These are phyloP conservation scores for Alternaria arborescens DNA, from an alignment of 2,329 filamentous ascomycete genomes.

Conservation along the genomic window DNA sequence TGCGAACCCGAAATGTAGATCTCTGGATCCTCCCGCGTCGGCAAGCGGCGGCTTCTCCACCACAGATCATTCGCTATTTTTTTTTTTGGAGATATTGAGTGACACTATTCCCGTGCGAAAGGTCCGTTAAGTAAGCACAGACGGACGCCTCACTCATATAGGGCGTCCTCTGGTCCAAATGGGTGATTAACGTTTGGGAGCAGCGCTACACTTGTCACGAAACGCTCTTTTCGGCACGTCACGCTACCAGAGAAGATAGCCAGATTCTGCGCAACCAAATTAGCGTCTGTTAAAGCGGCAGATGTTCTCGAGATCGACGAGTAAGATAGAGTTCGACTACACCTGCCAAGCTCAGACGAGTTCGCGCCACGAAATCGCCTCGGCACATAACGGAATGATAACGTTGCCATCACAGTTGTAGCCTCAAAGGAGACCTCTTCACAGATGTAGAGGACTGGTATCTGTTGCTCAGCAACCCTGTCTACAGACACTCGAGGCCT, in stretches of 20 bases:
- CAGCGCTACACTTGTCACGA: slow-evolving; percentile 7
- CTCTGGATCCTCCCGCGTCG: slow-evolving; percentile 16
- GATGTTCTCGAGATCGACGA: not conserved
- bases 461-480: not conserved
- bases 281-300: slow-evolving; percentile 10
- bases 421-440: not conserved
- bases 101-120: not conserved
- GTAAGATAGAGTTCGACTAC: slow-evolving; percentile 6
- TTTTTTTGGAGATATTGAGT: not conserved
- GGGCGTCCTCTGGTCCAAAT: not conserved
- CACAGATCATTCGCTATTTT: slow-evolving; percentile 4
- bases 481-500: not conserved
- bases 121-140: not conserved
- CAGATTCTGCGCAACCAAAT: not conserved
- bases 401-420: not conserved
- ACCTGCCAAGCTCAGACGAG: slow-evolving; percentile 8
- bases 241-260: slow-evolving; percentile 1
- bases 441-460: not conserved
- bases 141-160: not conserved
- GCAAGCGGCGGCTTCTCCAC: slow-evolving; percentile 8
- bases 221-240: slow-evolving; percentile 13
- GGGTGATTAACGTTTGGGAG: not conserved
- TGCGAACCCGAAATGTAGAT: slow-evolving; percentile 11
- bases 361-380: slow-evolving; percentile 1
- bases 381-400: not conserved